Percentiles rank a stretch among this genome's conserved stretches.
phyloP scores from a whole-genome alignment of 495 filamentous ascomycete genomes.

The Diplogelasinospora grovesii region DNA sequence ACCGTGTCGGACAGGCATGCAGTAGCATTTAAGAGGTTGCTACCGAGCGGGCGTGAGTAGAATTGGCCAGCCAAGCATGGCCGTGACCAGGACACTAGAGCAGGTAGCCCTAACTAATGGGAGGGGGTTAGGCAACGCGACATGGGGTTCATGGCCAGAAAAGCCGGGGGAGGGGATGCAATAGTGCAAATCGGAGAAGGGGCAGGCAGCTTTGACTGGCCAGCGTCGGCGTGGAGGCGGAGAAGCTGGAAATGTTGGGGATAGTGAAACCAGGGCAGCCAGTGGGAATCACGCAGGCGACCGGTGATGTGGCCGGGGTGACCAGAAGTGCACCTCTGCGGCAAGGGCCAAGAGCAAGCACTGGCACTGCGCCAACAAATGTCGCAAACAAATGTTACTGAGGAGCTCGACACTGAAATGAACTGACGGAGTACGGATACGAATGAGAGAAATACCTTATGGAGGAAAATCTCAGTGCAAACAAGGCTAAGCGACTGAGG shows the following conservation, averaged over 20 bases:
- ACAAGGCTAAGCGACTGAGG: too few relatives aligned
- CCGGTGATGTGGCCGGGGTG: conserved; percentile 4
- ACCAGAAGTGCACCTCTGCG: too few relatives aligned
- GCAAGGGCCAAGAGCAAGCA: too few relatives aligned
- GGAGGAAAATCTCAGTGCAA: too few relatives aligned
- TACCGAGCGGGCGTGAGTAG: background rate
- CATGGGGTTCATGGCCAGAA: conserved; percentile 15
- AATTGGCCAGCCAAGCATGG: background rate
- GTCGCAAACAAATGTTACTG: too few relatives aligned
- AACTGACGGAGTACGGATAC: too few relatives aligned
- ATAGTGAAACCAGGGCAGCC: conserved; percentile 7
- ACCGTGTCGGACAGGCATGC: background rate
- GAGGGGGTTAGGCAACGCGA: conserved; percentile 18
- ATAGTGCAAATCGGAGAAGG: background rate
- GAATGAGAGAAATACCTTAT: too few relatives aligned
- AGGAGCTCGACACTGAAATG: too few relatives aligned
- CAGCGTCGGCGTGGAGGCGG: background rate
- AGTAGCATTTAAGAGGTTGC: background rate
- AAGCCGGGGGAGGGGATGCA: conserved; percentile 14
- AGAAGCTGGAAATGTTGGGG: conserved; percentile 1
- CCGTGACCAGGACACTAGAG: conserved; percentile 1
- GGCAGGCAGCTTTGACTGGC: background rate
- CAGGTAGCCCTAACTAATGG: conserved; percentile 9
- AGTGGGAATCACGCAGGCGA: conserved; percentile 7
- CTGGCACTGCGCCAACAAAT: too few relatives aligned